Base-by-base conservation (phyloP, 139 green algal species). In the Klebsormidium nitens region DNA sequence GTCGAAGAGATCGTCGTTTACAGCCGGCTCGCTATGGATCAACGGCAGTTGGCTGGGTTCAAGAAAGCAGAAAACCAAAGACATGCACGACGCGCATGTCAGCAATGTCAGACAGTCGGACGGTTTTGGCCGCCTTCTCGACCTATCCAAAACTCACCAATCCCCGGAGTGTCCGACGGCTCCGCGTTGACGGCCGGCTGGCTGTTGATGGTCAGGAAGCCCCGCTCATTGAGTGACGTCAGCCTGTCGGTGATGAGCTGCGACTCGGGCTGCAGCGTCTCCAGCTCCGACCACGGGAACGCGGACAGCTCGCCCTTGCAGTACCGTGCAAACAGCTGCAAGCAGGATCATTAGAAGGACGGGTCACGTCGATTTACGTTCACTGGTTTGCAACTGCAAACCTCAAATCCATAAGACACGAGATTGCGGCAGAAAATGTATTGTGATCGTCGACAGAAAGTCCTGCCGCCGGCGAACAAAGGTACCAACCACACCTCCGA, bases 161-260 rank as follows among this genome's bases (percentile, higher is more conserved):
- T 58, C 0, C 60, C 59, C 5, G 77, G 2, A 64, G 89, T 81
- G 4, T 39, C 64, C 38, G 74, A 87, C 38, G 77, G 46, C 11
- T 59, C 63, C 0, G 80, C 89, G 61, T 95, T 91, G 28, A 93
- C 71, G 19, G 50, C 57, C 3, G 87, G 82, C 74, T 92, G 89
- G 32, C 63, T 80, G 72, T 91, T 91, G 81, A 95, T 91, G 50
- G 88, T 89, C 19, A 95, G 80, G 64, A 84, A 86, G 36, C 84
- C 86, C 5, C 34, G 59, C 3, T 36, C 44, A 70, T 86, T 86
- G 14, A 92, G 40, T 40, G 57, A 58, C 48, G 76, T 34, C 31
- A 89, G 78, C 57, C 75, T 40, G 3, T 76, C 62, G 64, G 52
- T 62, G 64, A 92, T 86, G 2, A 50, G 34, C 2, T 38, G 52